Base-by-base conservation (phyloP, 1,284 basidiomycete species). In the Ceratobasidium sp. region DNA sequence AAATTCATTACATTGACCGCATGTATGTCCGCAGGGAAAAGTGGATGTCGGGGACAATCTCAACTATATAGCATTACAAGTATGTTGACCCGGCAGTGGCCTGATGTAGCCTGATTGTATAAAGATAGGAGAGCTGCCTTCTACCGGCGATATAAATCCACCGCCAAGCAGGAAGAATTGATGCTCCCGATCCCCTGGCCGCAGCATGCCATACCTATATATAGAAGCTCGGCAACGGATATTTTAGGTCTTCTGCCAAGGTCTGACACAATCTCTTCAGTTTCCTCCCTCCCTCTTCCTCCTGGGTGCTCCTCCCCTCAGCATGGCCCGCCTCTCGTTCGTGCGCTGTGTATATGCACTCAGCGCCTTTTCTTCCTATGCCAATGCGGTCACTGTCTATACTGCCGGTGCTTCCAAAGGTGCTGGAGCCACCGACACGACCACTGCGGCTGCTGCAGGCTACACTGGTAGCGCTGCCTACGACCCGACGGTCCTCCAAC, bases 401-500 rank as follows among this genome's bases (percentile, higher is more conserved):
- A 40, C n/a, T 5, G 39, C 44, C 33, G 60, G 63, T 20, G 68
- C 23, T 23, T 51, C 61, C 7, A 33, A 23, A 51, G 23, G 53
- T 72, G 58, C 33, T 33, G 33, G 33, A n/a, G 61, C 67, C 12
- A 72, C 77, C n/a, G 61, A 71, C 10, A 39, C 67, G 23, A 39
- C 70, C 7, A 33, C 68, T 18, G 63, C 40, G 40, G 49, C 40
- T 3, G 66, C 73, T 46, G 26, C 68, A 3, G 20, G n/a, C 20
- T 77, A 75, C 33, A 69, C 78, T 4, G 56, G 53, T 26, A 66
- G 51, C 39, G 72, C 78, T 0, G 75, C 78, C 1, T 71, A 70
- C 46, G 78, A 79, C 51, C 73, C 67, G 39, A 79, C 78, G 6
- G 66, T 79, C 13, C 70, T 80, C 20, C 44, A 72, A 26, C 69